Conservation (phyloP, 2,329 filamentous ascomycete genomes). For the Teratosphaeria epicoccoides region DNA sequence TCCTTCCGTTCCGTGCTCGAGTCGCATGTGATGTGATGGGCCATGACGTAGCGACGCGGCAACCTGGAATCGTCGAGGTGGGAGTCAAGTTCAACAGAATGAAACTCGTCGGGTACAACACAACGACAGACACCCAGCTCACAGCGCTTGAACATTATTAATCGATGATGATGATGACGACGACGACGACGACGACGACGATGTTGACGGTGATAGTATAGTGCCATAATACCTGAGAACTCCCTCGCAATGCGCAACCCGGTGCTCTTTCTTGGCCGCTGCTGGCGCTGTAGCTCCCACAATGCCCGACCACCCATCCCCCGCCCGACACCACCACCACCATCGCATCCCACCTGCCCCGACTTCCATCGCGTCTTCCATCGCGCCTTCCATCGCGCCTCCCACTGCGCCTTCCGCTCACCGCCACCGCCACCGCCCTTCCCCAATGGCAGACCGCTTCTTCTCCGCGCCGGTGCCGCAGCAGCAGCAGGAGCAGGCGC, state of each 20-base stretch:
- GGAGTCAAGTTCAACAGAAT: neutral
- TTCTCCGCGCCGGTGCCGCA: slow-evolving; percentile 7
- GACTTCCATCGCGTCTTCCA: neutral
- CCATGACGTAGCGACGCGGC: neutral
- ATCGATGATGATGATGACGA: neutral
- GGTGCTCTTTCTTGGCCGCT: slow-evolving; percentile 2
- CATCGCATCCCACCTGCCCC: neutral
- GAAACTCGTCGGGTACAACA: neutral
- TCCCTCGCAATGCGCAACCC: neutral
- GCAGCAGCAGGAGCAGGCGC: slow-evolving; percentile 27
- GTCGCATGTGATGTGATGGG: neutral
- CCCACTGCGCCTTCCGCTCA: neutral
- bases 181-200: no score
- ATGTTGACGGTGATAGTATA: no score
- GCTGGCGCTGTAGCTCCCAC: neutral
- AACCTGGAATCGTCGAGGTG: neutral
- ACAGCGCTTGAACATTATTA: neutral
- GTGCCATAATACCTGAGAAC: neutral
- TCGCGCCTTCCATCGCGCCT: no score
- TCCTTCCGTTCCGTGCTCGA: neutral
- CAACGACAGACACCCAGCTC: neutral
- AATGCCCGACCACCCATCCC: neutral
- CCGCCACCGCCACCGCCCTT: slow-evolving; percentile 24
- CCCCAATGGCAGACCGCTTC: slow-evolving; percentile 24
- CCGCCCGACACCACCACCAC: neutral